Conservation (phyloP, 1,284 basidiomycete species). For the Uromyces viciae-fabae region DNA sequence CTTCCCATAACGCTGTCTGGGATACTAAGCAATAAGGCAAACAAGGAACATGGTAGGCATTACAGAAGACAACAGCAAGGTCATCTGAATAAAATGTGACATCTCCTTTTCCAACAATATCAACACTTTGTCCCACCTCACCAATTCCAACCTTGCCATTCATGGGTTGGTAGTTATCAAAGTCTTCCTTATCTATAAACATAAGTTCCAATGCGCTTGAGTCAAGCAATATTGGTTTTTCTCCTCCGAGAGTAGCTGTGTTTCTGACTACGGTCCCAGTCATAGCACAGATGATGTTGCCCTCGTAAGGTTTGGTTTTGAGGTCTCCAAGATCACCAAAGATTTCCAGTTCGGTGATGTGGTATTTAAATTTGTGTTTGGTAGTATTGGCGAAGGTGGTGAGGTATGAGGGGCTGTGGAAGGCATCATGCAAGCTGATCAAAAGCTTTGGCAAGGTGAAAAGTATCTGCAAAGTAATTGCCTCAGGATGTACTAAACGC, state of each 20-base stretch:
- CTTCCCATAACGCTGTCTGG: background rate
- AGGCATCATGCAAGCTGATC: too few relatives aligned
- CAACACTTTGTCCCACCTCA: background rate
- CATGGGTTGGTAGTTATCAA: background rate
- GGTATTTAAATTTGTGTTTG: too few relatives aligned
- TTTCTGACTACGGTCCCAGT: background rate
- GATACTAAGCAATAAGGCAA: slow-evolving; percentile 1
- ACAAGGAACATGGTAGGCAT: background rate
- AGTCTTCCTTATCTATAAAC: background rate
- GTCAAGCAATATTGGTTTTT: background rate
- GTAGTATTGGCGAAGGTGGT: too few relatives aligned
- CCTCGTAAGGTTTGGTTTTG: background rate
- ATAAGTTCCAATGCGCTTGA: background rate
- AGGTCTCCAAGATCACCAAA: background rate
- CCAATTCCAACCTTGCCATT: background rate
- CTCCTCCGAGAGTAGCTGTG: background rate
- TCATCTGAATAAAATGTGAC: background rate
- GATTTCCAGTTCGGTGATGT: background rate
- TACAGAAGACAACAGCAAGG: background rate
- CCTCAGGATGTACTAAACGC: too few relatives aligned
- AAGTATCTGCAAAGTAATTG: too few relatives aligned
- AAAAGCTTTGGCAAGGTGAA: too few relatives aligned
- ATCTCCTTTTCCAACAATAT: background rate
- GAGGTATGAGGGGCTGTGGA: too few relatives aligned
- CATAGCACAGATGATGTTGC: background rate